Evolutionary conservation across 2,329 filamentous ascomycete genomes (phyloP).

Genomic region (Decorospora gaudefroyi): DNA sequence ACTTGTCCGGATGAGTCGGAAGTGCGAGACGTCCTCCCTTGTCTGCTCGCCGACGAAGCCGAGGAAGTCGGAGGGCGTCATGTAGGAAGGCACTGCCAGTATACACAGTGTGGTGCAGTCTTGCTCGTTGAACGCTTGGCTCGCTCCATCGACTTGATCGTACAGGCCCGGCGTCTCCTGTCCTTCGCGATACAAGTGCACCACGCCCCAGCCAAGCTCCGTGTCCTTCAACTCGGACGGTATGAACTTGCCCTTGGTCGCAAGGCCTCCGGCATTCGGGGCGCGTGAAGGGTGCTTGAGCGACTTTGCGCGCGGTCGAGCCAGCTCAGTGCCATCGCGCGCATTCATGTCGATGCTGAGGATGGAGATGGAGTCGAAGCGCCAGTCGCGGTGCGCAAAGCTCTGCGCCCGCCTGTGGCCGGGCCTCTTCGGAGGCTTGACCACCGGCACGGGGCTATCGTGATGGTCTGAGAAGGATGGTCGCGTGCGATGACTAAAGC

Average conservation of each 20-base stretch:
- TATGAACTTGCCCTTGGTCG: slow-evolving; percentile 80
- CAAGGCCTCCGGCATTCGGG: slow-evolving; percentile 58
- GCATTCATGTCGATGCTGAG: slow-evolving; percentile 76
- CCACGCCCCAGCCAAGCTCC: slow-evolving; percentile 86
- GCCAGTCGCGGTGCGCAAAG: slow-evolving; percentile 66
- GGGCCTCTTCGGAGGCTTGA: slow-evolving; percentile 44
- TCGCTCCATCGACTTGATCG: slow-evolving; percentile 50
- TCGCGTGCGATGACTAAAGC: slow-evolving; percentile 42
- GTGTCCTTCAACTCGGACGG: slow-evolving; percentile 72
- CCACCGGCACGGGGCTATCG: slow-evolving; percentile 43
- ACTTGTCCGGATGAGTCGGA: slow-evolving; percentile 89
- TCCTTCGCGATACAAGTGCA: slow-evolving; percentile 88
- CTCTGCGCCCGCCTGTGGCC: slow-evolving; percentile 31
- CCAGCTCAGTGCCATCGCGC: slow-evolving; percentile 38
- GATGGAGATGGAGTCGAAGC: slow-evolving; percentile 77
- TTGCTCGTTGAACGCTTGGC: slow-evolving; percentile 53
- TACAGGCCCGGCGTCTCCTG: slow-evolving; percentile 70
- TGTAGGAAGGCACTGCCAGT: slow-evolving; percentile 90
- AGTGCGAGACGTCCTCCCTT: slow-evolving; percentile 84
- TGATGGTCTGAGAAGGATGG: slow-evolving; percentile 45
- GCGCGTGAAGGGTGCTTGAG: slow-evolving; percentile 53
- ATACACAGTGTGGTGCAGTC: slow-evolving; percentile 90
- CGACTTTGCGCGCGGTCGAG: slow-evolving; percentile 40
- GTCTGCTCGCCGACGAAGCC: slow-evolving; percentile 90
- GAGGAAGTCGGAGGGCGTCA: slow-evolving; percentile 86